phyloP scores from a whole-genome alignment of 129 eudicot species.

The Silybum marianum region DNA sequence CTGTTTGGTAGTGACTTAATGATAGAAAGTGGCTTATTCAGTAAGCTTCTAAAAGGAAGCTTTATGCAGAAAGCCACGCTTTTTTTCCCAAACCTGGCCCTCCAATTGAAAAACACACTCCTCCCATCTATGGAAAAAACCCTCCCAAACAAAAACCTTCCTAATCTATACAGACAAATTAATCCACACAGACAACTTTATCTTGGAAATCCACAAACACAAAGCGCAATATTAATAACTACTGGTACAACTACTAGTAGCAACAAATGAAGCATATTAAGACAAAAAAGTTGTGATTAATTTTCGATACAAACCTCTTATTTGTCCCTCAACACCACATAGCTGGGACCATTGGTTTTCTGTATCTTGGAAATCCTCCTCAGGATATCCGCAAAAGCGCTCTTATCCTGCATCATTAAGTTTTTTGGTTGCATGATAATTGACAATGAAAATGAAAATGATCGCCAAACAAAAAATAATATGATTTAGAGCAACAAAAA shows the following conservation, averaged over 20 bases:
- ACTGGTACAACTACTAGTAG: background rate
- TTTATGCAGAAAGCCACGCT: too few species aligned
- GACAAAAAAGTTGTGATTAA: background rate
- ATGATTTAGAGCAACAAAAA: background rate
- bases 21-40: too few species aligned
- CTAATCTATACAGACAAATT: too few species aligned
- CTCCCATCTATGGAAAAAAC: too few species aligned
- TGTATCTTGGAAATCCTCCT: constrained; percentile 91
- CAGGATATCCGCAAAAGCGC: constrained; percentile 77
- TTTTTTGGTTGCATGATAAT: background rate
- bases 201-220: background rate
- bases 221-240: background rate
- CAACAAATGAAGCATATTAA: background rate
- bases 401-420: constrained; percentile 62
- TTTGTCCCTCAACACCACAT: constrained; percentile 71
- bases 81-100: too few species aligned
- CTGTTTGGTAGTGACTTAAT: too few species aligned
- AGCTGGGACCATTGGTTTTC: constrained; percentile 72
- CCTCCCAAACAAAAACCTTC: too few species aligned
- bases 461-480: background rate
- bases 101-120: too few species aligned
- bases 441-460: background rate
- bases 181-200: too few species aligned
- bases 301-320: constrained; percentile 24
- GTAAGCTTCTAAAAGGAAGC: too few species aligned